phyloP scores from a whole-genome alignment of 2,329 filamentous ascomycete species.

The Paraconiothyrium sp. region DNA sequence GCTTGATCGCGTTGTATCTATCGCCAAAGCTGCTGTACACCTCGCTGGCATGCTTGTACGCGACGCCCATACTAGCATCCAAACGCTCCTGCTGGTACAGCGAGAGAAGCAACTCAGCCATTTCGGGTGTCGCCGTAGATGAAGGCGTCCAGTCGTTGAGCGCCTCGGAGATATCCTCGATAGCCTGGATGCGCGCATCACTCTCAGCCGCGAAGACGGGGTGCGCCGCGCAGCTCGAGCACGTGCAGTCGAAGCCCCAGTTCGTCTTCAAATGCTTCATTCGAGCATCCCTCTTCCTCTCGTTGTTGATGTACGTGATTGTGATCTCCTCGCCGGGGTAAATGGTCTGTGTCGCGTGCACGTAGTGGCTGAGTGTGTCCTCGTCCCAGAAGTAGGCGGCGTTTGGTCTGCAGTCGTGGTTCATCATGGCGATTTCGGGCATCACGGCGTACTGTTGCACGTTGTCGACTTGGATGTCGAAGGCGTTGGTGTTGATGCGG shows the following conservation, averaged over 20 bases:
- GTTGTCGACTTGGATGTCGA: constrained; percentile 39
- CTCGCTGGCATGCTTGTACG: constrained; percentile 53
- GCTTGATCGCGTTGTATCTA: constrained; percentile 40
- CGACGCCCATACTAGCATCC: constrained; percentile 46
- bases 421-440: constrained; percentile 48
- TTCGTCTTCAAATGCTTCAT: constrained; percentile 42
- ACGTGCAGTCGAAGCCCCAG: constrained; percentile 54
- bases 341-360: constrained; percentile 52
- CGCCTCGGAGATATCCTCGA: constrained; percentile 38
- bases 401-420: constrained; percentile 50
- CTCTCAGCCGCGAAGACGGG: constrained; percentile 35
- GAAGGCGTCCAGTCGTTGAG: constrained; percentile 41
- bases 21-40: constrained; percentile 49
- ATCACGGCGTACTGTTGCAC: constrained; percentile 38
- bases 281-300: constrained; percentile 40
- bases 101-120: constrained; percentile 47
- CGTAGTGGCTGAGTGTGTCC: constrained; percentile 50
- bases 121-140: constrained; percentile 39
- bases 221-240: constrained; percentile 49
- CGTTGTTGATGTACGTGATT: constrained; percentile 55
- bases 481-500: constrained; percentile 49
- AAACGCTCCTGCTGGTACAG: constrained; percentile 52
- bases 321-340: constrained; percentile 53
- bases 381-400: constrained; percentile 54
- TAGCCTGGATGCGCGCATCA: constrained; percentile 47